Evolutionary conservation across 1,284 basidiomycete genomes (phyloP), one percentile per base, ranked within the genome.

Genomic region (Filobasidium uniguttulatum): DNA sequence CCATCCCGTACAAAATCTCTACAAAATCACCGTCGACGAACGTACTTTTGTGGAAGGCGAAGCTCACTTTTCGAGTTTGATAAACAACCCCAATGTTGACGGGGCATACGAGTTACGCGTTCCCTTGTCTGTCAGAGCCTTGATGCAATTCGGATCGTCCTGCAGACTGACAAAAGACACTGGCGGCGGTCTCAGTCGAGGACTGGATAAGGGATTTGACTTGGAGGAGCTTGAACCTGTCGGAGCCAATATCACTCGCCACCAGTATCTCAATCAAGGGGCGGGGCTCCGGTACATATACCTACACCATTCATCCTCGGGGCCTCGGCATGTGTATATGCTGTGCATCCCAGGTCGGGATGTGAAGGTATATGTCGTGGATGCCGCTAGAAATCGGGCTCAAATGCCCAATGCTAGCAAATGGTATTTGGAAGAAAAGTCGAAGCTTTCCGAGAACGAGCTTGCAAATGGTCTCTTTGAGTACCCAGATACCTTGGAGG

Each of bases 31-130:
- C 1, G 87, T 94, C 26, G 76, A 82, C 33, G 94, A 98, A 65
- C 81, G 83, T 3, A 69, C 82, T 14, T 99, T 83, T 65, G 74
- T 84, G 29, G 80, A 86, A 37, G 85, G 84, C 25, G 83, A 89
- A 59, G 81, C 85, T 50, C 85, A 94, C 64, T 97, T 97, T 62
- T 83, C 88, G 29, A 82, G 87, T 60, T 75, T 98, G 48, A 85
- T 82, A 55, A 96, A 94, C 64, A 86, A 93, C 60, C 86, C 91
- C 0, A 90, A 88, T 62, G 87, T 97, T 7, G 90, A 97, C 58
- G 90, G 89, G 1, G 85, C 96, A 1, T 99, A 84, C 62, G 94
- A 99, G 70, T 76, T 84, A 33, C 88, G 97, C 85, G 75, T 99
- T 10, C 89, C 94, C 1, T 76, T 94, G 10, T 71, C 84, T 36